Evolutionary conservation across 805 yeast genomes (phyloP).

Genomic region (Pichia insulana): DNA sequence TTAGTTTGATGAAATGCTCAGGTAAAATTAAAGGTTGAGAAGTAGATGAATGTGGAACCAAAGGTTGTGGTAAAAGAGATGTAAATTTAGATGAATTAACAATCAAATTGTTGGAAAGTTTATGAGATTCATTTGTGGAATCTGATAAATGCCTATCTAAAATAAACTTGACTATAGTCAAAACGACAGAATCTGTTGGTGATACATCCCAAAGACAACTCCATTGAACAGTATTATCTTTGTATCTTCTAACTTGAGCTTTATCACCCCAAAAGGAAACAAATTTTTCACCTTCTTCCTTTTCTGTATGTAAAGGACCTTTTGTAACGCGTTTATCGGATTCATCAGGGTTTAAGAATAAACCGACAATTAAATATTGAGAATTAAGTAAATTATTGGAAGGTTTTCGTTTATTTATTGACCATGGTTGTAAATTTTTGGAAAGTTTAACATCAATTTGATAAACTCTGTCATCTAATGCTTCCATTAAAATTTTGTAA

Average conservation of each 20-base stretch:
- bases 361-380: slow-evolving; percentile 42
- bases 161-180: slow-evolving; percentile 55
- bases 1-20: slow-evolving; percentile 33
- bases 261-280: slow-evolving; percentile 83
- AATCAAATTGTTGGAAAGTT: slow-evolving; percentile 29
- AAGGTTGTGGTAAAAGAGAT: slow-evolving; percentile 48
- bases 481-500: slow-evolving; percentile 47
- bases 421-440: slow-evolving; percentile 23
- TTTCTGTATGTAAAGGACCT: slow-evolving; percentile 67
- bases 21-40: slow-evolving; percentile 41
- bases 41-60: slow-evolving; percentile 44
- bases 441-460: slow-evolving; percentile 28
- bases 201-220: slow-evolving; percentile 78
- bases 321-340: slow-evolving; percentile 76
- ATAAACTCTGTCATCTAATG: slow-evolving; percentile 43
- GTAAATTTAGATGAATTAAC: slow-evolving; percentile 39
- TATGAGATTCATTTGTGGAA: slow-evolving; percentile 20
- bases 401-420: slow-evolving; percentile 48
- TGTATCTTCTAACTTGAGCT: slow-evolving; percentile 82
- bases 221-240: slow-evolving; percentile 84
- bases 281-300: slow-evolving; percentile 53
- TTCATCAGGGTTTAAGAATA: slow-evolving; percentile 60
- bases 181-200: slow-evolving; percentile 50
- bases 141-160: slow-evolving; percentile 50
- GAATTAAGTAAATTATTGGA: slow-evolving; percentile 21